A percentile compares a stretch with the other conserved stretches of the same genome.
Evolutionary conservation across 495 filamentous ascomycete species (phyloP).

Genomic region (Talaromyces liani): DNA sequence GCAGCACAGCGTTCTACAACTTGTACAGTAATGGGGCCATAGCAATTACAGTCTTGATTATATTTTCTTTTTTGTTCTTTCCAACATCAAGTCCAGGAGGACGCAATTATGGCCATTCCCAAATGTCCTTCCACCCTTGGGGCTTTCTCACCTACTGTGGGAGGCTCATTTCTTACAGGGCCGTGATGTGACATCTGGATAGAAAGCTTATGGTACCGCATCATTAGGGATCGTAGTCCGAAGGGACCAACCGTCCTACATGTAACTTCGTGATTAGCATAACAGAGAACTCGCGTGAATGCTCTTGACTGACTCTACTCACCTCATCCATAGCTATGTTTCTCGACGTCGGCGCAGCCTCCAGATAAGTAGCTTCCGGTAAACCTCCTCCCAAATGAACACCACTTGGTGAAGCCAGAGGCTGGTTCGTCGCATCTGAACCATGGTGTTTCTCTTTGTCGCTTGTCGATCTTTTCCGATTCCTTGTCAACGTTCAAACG

Average conservation of each 20-base stretch:
- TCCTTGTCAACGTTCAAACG: neutral
- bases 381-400: neutral
- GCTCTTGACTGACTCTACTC: neutral
- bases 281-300: neutral
- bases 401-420: neutral
- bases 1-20: neutral
- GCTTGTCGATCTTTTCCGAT: neutral
- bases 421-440: neutral
- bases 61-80: too few relatives aligned
- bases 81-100: slow-evolving; percentile 13
- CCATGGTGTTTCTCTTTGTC: neutral
- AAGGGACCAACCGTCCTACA: neutral
- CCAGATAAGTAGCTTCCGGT: neutral
- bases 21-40: neutral
- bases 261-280: neutral
- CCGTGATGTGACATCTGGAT: too few relatives aligned
- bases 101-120: slow-evolving; percentile 19
- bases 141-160: slow-evolving; percentile 52
- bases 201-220: too few relatives aligned
- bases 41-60: neutral
- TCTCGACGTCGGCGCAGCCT: neutral
- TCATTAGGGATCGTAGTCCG: neutral
- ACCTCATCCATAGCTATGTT: neutral
- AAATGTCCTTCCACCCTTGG: slow-evolving; percentile 19
- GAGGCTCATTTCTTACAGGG: slow-evolving; percentile 56